Evolutionary conservation across 352 stramenopile species (phyloP).

Genomic region (Globisporangium alternatum): DNA sequence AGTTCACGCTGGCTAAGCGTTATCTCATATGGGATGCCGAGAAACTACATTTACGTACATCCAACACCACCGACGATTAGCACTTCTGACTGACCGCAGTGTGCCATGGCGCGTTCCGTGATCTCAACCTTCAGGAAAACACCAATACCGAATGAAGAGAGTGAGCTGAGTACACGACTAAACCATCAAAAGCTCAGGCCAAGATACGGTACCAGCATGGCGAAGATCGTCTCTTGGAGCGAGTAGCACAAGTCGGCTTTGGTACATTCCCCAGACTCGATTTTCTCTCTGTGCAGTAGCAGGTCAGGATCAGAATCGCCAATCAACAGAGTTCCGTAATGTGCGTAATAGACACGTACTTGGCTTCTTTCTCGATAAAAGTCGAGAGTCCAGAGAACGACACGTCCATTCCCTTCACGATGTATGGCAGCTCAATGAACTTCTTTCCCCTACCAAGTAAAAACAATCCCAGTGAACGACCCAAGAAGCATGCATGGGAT

Average conservation of each 20-base stretch:
- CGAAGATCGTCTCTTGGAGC: conserved; percentile 99
- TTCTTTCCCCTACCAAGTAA: conserved; percentile 53
- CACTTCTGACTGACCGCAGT: conserved; percentile 95
- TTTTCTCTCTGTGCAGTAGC: conserved; percentile 56
- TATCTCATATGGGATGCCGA: background rate
- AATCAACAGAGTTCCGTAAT: background rate
- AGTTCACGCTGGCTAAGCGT: background rate
- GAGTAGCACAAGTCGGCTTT: conserved; percentile 98
- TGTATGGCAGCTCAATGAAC: conserved; percentile 98
- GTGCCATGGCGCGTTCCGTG: conserved; percentile 99
- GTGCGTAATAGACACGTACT: conserved; percentile 27
- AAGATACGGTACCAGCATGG: conserved; percentile 92
- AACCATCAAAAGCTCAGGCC: background rate
- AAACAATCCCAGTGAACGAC: background rate
- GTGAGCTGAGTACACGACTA: background rate
- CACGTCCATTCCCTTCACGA: conserved; percentile 99
- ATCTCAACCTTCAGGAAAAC: conserved; percentile 90
- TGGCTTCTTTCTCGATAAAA: conserved; percentile 93
- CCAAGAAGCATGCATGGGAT: background rate
- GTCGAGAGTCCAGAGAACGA: conserved; percentile 98
- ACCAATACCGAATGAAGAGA: background rate
- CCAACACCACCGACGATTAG: conserved; percentile 99
- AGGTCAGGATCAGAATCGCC: background rate
- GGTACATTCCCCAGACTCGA: conserved; percentile 87
- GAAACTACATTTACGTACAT: conserved; percentile 90